Conservation (phyloP, 2,329 filamentous ascomycete genomes). For the Pseudogymnoascus sp. region DNA sequence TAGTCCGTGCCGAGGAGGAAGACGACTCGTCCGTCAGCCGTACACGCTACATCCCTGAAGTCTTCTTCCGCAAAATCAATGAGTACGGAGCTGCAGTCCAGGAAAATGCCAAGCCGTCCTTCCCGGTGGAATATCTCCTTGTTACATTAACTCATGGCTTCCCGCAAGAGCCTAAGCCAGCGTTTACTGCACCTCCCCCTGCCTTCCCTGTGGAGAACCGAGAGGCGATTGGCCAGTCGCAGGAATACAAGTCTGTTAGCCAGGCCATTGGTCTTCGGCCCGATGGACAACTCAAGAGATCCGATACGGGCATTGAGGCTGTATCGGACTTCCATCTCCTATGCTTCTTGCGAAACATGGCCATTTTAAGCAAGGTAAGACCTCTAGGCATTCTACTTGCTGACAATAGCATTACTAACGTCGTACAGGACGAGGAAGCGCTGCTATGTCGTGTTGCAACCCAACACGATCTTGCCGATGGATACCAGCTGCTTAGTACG, state of each 20-base stretch:
- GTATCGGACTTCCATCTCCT: conserved; percentile 93
- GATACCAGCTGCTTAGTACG: conserved; percentile 75
- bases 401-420: conserved; percentile 18
- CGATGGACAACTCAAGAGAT: conserved; percentile 49
- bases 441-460: conserved; percentile 81
- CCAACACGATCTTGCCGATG: conserved; percentile 71
- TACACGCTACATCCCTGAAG: conserved; percentile 88
- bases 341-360: conserved; percentile 75
- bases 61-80: conserved; percentile 93
- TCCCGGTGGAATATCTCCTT: conserved; percentile 93
- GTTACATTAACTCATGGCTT: conserved; percentile 96
- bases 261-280: conserved; percentile 58
- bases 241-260: conserved; percentile 65
- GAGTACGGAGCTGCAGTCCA: conserved; percentile 95
- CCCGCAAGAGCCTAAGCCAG: conserved; percentile 68
- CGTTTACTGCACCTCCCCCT: conserved; percentile 58
- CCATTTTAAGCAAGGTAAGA: conserved; percentile 75
- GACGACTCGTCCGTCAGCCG: conserved; percentile 62
- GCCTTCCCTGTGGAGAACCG: conserved; percentile 90
- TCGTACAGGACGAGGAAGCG: conserved; percentile 71
- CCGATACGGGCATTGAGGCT: conserved; percentile 54
- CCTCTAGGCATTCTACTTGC: conserved; percentile 16
- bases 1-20: conserved; percentile 87
- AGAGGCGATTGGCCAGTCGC: conserved; percentile 74
- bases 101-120: conserved; percentile 92